Conservation (phyloP, 345 rosid species). For the Populus ilicifolia region DNA sequence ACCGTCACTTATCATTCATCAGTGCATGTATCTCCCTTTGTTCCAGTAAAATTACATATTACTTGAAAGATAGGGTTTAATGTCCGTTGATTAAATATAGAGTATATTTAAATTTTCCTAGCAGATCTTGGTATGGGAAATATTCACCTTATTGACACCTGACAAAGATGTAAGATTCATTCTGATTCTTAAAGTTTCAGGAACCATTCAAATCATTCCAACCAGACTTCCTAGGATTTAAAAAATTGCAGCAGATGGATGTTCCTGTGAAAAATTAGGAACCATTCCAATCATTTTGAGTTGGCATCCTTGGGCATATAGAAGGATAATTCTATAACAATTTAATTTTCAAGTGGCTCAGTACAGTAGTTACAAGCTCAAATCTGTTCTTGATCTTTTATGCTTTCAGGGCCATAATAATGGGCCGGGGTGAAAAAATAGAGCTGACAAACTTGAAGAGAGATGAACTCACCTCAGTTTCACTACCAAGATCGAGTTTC, state of each 20-base stretch:
- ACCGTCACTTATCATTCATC: not conserved
- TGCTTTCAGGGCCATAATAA: not conserved
- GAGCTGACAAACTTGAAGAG: not conserved
- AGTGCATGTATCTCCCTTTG: not conserved
- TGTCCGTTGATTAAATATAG: not conserved
- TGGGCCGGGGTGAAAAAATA: not conserved
- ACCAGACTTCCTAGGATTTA: not conserved
- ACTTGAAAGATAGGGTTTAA: not conserved
- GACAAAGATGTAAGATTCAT: not conserved
- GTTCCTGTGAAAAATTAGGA: no score
- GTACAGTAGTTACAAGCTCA: not conserved
- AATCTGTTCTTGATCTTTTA: not conserved
- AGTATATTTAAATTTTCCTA: not conserved
- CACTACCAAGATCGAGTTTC: slow-evolving; percentile 67
- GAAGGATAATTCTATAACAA: not conserved
- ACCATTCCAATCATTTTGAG: no score
- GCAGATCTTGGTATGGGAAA: not conserved
- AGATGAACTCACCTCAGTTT: slow-evolving; percentile 57
- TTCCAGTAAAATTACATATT: not conserved
- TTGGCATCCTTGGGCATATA: no score
- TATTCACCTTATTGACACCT: not conserved
- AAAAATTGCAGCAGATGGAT: no score
- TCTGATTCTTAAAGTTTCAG: not conserved
- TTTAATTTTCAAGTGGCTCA: not conserved
- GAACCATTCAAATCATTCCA: not conserved